A percentile compares a stretch with the other conserved stretches of the same genome.
Conservation (phyloP, 2,329 filamentous ascomycete species). For the Leptographium flavum region DNA sequence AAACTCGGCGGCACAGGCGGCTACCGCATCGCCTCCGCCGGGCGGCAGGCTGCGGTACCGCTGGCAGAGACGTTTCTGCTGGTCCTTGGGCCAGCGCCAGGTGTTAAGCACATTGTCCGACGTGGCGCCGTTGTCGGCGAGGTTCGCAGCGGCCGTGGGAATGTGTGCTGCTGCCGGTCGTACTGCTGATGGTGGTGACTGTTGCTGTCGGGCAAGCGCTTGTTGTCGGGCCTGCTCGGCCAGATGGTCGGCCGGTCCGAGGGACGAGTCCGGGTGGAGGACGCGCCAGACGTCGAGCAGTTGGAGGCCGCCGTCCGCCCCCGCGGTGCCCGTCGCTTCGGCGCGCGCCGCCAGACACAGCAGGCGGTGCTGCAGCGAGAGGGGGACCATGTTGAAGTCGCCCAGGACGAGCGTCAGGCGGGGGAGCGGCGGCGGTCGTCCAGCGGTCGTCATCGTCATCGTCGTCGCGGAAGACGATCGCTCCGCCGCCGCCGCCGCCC, state of each 20-base stretch:
- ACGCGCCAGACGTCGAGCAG: slow-evolving; percentile 76
- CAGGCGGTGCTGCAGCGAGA: slow-evolving; percentile 70
- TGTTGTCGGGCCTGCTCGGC: slow-evolving; percentile 46
- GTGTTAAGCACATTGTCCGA: slow-evolving; percentile 81
- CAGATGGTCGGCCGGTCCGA: slow-evolving; percentile 55
- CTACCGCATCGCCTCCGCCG: neutral
- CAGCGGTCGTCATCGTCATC: neutral
- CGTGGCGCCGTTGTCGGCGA: slow-evolving; percentile 69
- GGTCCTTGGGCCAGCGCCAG: slow-evolving; percentile 61
- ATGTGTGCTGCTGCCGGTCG: too few species aligned
- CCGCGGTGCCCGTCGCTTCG: neutral
- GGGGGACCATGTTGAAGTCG: slow-evolving; percentile 94
- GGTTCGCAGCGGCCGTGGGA: slow-evolving; percentile 65
- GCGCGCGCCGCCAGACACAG: slow-evolving; percentile 35
- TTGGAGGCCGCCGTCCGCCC: slow-evolving; percentile 53
- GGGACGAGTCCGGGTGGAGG: slow-evolving; percentile 67
- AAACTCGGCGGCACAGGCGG: neutral
- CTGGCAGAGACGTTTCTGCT: slow-evolving; percentile 7
- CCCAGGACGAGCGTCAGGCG: slow-evolving; percentile 77
- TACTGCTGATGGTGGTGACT: neutral
- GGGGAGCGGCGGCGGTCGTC: slow-evolving; percentile 38
- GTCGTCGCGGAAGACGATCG: too few species aligned
- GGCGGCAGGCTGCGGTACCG: neutral
- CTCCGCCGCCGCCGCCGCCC: slow-evolving; percentile 69
- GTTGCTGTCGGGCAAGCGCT: neutral